phyloP scores from a whole-genome alignment of 352 stramenopile genomes.

The Phytophthora nicotianae region DNA sequence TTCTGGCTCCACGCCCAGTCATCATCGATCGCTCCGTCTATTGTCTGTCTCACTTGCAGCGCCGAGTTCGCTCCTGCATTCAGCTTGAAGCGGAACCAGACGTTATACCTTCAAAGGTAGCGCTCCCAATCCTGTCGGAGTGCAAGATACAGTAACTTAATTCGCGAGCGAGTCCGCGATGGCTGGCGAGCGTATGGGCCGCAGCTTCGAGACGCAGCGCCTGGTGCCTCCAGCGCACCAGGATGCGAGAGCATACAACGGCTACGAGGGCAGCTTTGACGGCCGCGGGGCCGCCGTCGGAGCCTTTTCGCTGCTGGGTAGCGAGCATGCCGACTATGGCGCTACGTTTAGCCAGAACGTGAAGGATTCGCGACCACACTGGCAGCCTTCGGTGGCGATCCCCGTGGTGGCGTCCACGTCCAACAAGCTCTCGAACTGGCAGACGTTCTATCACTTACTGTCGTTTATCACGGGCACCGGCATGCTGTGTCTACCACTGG shows the following conservation, averaged over 20 bases:
- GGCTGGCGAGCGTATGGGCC: conserved; percentile 24
- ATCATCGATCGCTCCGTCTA: conserved; percentile 20
- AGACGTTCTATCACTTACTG: conserved; percentile 72
- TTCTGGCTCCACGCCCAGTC: conserved; percentile 2
- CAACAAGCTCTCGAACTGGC: conserved; percentile 56
- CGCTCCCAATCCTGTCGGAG: conserved; percentile 23
- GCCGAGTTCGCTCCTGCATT: conserved; percentile 6
- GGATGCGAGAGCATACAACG: conserved; percentile 24
- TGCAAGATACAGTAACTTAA: conserved; percentile 10
- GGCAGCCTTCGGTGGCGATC: conserved; percentile 17
- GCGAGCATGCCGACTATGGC: conserved; percentile 22
- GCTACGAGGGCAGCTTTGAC: conserved; percentile 35
- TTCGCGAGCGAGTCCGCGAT: conserved; percentile 8
- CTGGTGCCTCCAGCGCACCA: conserved; percentile 37
- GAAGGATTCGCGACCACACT: conserved; percentile 22
- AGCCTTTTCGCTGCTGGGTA: conserved; percentile 21
- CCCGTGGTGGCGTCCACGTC: conserved; percentile 12
- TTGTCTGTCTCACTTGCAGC: conserved; percentile 24
- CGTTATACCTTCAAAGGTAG: conserved; percentile 19
- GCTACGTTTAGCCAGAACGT: conserved; percentile 6
- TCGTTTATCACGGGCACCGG: conserved; percentile 80
- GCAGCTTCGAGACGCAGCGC: conserved; percentile 40
- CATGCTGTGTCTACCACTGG: conserved; percentile 73
- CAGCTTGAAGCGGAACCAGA: conserved; percentile 8
- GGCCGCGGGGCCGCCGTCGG: conserved; percentile 25